A percentile compares a stretch with the other conserved stretches of the same genome.
phyloP scores from a whole-genome alignment of 257 asterid species.

The Echites panduratus region DNA sequence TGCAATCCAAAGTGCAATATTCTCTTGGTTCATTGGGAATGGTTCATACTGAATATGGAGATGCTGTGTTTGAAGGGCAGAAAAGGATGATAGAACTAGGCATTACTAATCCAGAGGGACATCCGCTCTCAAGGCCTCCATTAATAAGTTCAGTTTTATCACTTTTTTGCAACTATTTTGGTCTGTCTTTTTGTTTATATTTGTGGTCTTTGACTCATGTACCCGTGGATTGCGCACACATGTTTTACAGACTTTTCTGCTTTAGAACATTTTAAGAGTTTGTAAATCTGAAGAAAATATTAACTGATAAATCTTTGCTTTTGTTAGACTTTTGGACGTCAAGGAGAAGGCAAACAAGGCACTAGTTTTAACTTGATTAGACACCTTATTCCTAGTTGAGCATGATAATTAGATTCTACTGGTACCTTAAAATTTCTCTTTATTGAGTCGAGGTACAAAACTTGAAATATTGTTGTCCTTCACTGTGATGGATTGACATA shows the following conservation, averaged over 20 bases:
- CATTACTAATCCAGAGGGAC: constrained; percentile 95
- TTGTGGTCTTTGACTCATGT: not conserved
- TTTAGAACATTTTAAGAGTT: too few species aligned
- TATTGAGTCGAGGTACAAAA: not conserved
- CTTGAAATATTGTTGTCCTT: not conserved
- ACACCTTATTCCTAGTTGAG: not conserved
- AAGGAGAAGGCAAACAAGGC: not conserved
- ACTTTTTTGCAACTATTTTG: not conserved
- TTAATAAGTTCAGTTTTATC: not conserved
- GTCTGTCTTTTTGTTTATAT: not conserved
- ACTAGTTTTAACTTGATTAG: not conserved
- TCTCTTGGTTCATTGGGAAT: constrained; percentile 83
- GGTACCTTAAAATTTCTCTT: not conserved
- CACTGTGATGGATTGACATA: not conserved
- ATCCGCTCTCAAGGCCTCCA: constrained; percentile 95
- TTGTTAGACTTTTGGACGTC: not conserved
- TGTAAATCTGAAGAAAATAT: not conserved
- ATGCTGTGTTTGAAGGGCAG: constrained; percentile 97
- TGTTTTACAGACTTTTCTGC: not conserved
- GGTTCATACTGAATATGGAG: constrained; percentile 99
- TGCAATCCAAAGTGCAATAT: not conserved
- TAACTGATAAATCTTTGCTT: not conserved
- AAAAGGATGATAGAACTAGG: constrained; percentile 86
- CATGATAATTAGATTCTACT: too few species aligned
- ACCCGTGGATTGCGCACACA: not conserved